Percentiles rank a stretch among this genome's conserved stretches.
Evolutionary conservation across 805 yeast species (phyloP).

Genomic region (Ogataea ramenticola): DNA sequence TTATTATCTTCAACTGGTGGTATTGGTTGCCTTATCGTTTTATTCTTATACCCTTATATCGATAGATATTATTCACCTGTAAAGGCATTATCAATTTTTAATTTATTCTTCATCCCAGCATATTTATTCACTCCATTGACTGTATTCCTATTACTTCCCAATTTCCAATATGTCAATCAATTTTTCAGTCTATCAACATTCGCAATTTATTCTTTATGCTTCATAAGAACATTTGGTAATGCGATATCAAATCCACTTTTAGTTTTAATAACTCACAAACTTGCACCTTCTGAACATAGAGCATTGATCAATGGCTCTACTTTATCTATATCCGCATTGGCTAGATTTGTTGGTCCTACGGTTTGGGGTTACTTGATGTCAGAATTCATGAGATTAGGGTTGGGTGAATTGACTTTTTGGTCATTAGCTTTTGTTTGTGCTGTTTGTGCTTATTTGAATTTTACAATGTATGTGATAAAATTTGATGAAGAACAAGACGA

Average conservation of each 20-base stretch:
- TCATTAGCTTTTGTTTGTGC: conserved; percentile 1
- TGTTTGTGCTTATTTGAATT: not conserved
- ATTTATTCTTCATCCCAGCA: conserved; percentile 35
- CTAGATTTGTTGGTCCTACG: conserved; percentile 52
- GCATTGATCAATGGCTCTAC: conserved; percentile 55
- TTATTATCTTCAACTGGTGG: conserved; percentile 47
- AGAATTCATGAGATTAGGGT: conserved; percentile 2
- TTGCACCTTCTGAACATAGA: conserved; percentile 45
- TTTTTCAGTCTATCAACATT: not conserved
- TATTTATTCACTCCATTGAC: conserved; percentile 41
- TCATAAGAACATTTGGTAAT: conserved; percentile 22
- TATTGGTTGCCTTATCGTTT: conserved; percentile 41
- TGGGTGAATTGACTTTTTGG: conserved; percentile 11
- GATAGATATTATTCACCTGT: conserved; percentile 42
- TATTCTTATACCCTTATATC: conserved; percentile 43
- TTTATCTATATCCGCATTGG: conserved; percentile 44
- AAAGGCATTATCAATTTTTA: conserved; percentile 33
- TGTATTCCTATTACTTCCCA: conserved; percentile 31
- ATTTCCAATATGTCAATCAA: not conserved
- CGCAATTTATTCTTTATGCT: conserved; percentile 23
- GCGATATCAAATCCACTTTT: conserved; percentile 48
- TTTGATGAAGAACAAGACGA: not conserved
- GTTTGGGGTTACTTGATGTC: conserved; percentile 38
- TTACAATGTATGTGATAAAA: not conserved
- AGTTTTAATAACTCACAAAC: conserved; percentile 45